Evolutionary conservation across 768 basidiomycete species (phyloP), one percentile per base, ranked within the genome.

Genomic region (Pleurotus platypus): DNA sequence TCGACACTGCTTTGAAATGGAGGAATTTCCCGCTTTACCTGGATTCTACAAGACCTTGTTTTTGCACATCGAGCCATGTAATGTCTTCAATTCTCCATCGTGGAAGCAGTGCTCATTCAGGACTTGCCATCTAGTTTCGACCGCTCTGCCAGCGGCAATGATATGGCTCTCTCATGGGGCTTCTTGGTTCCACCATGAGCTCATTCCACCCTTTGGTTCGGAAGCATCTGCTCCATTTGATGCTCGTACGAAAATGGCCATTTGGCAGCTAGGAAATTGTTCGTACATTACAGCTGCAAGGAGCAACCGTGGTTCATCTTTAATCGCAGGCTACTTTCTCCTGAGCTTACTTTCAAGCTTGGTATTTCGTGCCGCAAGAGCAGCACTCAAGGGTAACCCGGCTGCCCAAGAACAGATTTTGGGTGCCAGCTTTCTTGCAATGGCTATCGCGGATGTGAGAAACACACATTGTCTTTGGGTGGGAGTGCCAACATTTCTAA

Each of bases 401-500:
- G 75, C 73, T 16, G 81, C 81, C 2, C 89, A 90, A 66, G 89
- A 90, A 63, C 80, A 81, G 48, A 80, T 91, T 54, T 62, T 90
- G 8, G 86, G 87, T 20, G 79, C 85, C 2, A 75, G 79, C 55
- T 71, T 90, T 55, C 73, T 77, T 39, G 84, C 85, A 2, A 76
- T 90, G 47, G 85, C 83, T 3, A 70, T 89, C 57, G 88, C 84
- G 42, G 89, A 92, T 69, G 90, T 90, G 61, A 66, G 86, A 13
- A 8, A 27, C 49, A 57, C 55, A 45, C 61, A 38, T 24, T 24
- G 15, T 26, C 12, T 18, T 16, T 11, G 7, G 22, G 22, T n/a
- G 27, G 20, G 42, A 35, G 27, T 11, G 51, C 50, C 42, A 13
- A 42, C 13, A 27, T 15, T 48, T 60, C 30, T 30, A 30, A 30